Conservation (phyloP, 768 basidiomycete genomes). For the Suillus americanus region DNA sequence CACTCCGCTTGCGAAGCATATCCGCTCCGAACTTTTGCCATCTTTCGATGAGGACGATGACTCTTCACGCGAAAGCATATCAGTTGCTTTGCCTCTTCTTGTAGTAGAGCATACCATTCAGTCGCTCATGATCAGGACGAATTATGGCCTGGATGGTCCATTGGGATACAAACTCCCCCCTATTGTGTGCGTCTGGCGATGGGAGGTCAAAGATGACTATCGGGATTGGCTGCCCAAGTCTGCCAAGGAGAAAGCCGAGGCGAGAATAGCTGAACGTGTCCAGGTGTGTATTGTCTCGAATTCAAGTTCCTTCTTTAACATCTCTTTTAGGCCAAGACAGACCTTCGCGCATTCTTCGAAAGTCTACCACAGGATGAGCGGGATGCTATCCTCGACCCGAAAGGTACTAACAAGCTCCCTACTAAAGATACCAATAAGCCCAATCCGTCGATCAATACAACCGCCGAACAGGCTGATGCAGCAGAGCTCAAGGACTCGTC, state of each 20-base stretch:
- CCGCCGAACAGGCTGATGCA: neutral
- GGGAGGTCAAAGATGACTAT: slow-evolving; percentile 72
- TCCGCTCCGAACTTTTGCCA: slow-evolving; percentile 69
- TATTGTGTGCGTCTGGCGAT: slow-evolving; percentile 76
- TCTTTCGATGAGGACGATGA: slow-evolving; percentile 56
- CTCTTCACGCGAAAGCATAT: slow-evolving; percentile 30
- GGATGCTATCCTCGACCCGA: slow-evolving; percentile 54
- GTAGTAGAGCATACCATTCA: slow-evolving; percentile 67
- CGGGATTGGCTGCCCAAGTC: slow-evolving; percentile 68
- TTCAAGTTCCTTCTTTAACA: neutral
- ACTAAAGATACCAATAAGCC: slow-evolving; percentile 34
- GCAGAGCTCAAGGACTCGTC: slow-evolving; percentile 28
- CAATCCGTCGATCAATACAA: slow-evolving; percentile 6
- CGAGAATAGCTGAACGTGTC: slow-evolving; percentile 59
- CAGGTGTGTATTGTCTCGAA: slow-evolving; percentile 44
- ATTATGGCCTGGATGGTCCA: slow-evolving; percentile 72
- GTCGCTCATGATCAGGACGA: slow-evolving; percentile 60
- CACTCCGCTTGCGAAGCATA: slow-evolving; percentile 59
- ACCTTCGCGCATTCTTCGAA: slow-evolving; percentile 54
- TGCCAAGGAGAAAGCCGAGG: slow-evolving; percentile 59
- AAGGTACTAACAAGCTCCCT: slow-evolving; percentile 35
- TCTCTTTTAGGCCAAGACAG: slow-evolving; percentile 53
- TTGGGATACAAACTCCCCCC: slow-evolving; percentile 56
- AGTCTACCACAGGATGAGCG: slow-evolving; percentile 58
- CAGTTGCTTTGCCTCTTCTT: slow-evolving; percentile 41